Evolutionary conservation across 176 grass and related monocot species (phyloP), one percentile per base, ranked within the genome.

Genomic region (Thinopyrum elongatum): DNA sequence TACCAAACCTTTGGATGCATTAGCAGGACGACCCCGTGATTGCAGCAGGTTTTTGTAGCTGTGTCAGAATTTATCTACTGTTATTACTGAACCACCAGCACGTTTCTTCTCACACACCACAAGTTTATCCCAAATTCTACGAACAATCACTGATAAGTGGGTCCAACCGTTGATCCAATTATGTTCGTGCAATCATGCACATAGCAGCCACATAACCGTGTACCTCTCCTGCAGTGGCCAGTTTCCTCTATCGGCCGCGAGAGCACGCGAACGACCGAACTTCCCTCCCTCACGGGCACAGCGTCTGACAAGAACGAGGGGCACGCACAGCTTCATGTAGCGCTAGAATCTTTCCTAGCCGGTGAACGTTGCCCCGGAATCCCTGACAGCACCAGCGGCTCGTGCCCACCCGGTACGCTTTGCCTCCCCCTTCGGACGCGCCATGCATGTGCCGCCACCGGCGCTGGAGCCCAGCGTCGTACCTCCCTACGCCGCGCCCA

Each of bases 331-430:
- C 79, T 41, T 67, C 79, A 46, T 81, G 63, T 22, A 70, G 80
- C 80, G 12, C 65, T 21, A 26, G 36, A 80, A 81, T 81, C 25
- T 81, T 81, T 81, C 63, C 81, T 62, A 58, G 27, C 34, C 53
- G 16, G 34, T 61, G 68, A 39, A 74, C 67, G 17, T 83, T 55
- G 76, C 59, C 7, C 23, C 63, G 10, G 46, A 61, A 70, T 8
- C 47, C 49, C 65, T 60, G 66, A 73, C 53, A 74, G 7, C 7
- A 44, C 53, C 33, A 21, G 23, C 42, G 78, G 22, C 23, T 9
- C 70, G 64, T 34, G 74, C 74, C 74, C 74, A 76, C 44, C 8
- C 8, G 38, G 30, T 27, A 53, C 81, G 12, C 10, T 61, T 61
- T 39, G 35, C n/a, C 39, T 51, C 55, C 41, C 26, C 49, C 35